These are phyloP conservation scores for Simplicillium sp. DNA, from an alignment of 2,329 filamentous ascomycete species.

Conservation along the genomic window DNA sequence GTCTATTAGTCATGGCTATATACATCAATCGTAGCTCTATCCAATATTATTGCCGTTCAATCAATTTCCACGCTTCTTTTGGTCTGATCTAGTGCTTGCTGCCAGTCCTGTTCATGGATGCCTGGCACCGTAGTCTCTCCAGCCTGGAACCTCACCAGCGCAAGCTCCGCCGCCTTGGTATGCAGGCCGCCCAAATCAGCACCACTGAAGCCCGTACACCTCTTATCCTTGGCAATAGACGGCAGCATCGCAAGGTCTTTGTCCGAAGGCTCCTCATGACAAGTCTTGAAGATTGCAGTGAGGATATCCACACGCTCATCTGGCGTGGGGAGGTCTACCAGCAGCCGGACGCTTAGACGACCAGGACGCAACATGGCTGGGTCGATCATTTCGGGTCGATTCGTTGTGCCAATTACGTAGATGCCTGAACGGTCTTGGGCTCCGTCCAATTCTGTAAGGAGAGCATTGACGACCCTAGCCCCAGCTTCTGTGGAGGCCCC, in stretches of 20 bases:
- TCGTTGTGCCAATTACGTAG: conserved; percentile 91
- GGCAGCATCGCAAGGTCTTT: conserved; percentile 46
- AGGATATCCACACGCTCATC: conserved; percentile 82
- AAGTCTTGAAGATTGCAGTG: conserved; percentile 49
- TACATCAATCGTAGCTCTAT: no score
- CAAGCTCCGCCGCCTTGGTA: conserved; percentile 40
- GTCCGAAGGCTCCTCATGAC: conserved; percentile 22
- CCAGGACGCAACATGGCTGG: conserved; percentile 89
- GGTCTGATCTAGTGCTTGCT: conserved; percentile 37
- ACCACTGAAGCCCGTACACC: conserved; percentile 70
- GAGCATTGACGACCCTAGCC: conserved; percentile 84
- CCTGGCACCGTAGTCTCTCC: conserved; percentile 13
- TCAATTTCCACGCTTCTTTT: conserved; percentile 42
- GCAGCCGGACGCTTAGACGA: conserved; percentile 78
- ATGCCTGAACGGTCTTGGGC: conserved; percentile 72
- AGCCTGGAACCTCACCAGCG: conserved; percentile 30
- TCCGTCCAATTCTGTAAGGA: conserved; percentile 90
- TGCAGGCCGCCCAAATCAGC: conserved; percentile 45
- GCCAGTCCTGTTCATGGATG: conserved; percentile 37
- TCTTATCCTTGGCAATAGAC: conserved; percentile 52
- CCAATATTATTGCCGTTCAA: no score
- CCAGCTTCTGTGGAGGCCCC: conserved; percentile 72
- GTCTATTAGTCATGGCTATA: no score
- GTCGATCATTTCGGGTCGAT: conserved; percentile 93
- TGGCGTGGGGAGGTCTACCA: conserved; percentile 74